Conservation (phyloP, 2,329 filamentous ascomycete genomes). For the Fusarium multiceps region DNA sequence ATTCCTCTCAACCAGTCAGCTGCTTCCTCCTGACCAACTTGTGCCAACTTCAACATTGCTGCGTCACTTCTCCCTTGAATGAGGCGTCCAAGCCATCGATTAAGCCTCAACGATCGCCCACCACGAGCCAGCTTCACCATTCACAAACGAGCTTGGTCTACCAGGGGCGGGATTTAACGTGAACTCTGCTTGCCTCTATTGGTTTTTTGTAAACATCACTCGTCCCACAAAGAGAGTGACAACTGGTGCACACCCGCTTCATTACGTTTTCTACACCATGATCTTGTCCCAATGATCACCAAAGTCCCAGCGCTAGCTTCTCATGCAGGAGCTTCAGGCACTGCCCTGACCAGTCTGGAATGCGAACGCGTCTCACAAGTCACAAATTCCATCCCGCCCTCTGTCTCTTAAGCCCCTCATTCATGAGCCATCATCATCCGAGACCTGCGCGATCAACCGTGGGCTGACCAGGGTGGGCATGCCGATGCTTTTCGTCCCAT, state of each 20-base stretch:
- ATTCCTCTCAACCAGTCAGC: slow-evolving; percentile 28
- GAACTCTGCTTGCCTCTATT: slow-evolving; percentile 30
- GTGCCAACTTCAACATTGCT: slow-evolving; percentile 29
- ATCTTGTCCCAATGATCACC: slow-evolving; percentile 39
- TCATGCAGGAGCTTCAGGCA: slow-evolving; percentile 39
- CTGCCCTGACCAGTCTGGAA: slow-evolving; percentile 45
- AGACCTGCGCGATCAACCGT: slow-evolving; percentile 33
- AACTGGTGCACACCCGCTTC: slow-evolving; percentile 38
- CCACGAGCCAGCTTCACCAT: slow-evolving; percentile 21
- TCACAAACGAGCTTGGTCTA: slow-evolving; percentile 13
- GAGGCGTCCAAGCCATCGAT: slow-evolving; percentile 31
- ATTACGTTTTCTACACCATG: slow-evolving; percentile 42
- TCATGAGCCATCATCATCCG: slow-evolving; percentile 23
- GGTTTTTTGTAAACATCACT: slow-evolving; percentile 22
- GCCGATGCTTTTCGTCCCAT: slow-evolving; percentile 25
- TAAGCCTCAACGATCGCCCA: slow-evolving; percentile 36
- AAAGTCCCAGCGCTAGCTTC: slow-evolving; percentile 30
- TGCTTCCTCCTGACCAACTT: slow-evolving; percentile 30
- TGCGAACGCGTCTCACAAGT: slow-evolving; percentile 38
- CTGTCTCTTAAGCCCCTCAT: slow-evolving; percentile 33
- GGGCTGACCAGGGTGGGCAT: slow-evolving; percentile 32
- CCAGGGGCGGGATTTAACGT: slow-evolving; percentile 28
- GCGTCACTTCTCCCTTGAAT: slow-evolving; percentile 37
- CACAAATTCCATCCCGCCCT: slow-evolving; percentile 46
- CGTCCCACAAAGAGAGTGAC: slow-evolving; percentile 37